phyloP scores from a whole-genome alignment of 306 rosid species.

The Ochetophila trinervis region DNA sequence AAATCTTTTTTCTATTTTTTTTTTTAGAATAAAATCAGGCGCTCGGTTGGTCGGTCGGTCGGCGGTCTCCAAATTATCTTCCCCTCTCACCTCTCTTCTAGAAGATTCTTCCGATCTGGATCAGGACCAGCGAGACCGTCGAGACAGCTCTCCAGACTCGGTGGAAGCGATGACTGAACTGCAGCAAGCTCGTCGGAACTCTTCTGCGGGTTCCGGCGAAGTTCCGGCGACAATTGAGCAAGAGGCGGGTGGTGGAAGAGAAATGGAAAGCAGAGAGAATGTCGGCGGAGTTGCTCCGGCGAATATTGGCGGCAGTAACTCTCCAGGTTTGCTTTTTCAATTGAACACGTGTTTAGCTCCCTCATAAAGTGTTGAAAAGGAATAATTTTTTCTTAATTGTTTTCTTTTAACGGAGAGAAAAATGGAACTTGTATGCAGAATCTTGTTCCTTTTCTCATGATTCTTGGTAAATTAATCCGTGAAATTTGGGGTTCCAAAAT shows the following conservation, averaged over 20 bases:
- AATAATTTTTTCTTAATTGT: no score
- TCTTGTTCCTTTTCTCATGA: no score
- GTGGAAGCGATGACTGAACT: constrained; percentile 51
- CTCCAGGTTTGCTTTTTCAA: constrained; percentile 43
- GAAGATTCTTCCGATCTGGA: constrained; percentile 37
- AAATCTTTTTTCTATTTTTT: no score
- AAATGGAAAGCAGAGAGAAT: constrained; percentile 21
- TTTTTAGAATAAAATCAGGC: neutral
- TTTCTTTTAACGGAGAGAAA: no score
- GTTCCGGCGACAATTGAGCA: constrained; percentile 29
- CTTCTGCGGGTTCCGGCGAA: constrained; percentile 39
- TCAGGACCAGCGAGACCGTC: constrained; percentile 23
- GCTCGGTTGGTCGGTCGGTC: neutral
- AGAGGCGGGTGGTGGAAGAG: constrained; percentile 23
- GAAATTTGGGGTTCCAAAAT: no score
- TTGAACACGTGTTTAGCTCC: constrained; percentile 18
- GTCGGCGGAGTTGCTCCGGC: constrained; percentile 27
- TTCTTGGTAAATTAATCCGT: no score
- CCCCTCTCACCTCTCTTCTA: neutral
- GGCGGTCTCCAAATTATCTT: neutral
- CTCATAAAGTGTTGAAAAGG: constrained; percentile 2
- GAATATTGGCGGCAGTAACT: constrained; percentile 30
- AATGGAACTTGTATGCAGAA: no score
- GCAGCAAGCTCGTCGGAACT: constrained; percentile 37
- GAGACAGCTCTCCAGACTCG: constrained; percentile 15